These are phyloP conservation scores for Nymphaea colorata DNA, from an alignment of 164 flowering plant genomes.

Conservation along the genomic window DNA sequence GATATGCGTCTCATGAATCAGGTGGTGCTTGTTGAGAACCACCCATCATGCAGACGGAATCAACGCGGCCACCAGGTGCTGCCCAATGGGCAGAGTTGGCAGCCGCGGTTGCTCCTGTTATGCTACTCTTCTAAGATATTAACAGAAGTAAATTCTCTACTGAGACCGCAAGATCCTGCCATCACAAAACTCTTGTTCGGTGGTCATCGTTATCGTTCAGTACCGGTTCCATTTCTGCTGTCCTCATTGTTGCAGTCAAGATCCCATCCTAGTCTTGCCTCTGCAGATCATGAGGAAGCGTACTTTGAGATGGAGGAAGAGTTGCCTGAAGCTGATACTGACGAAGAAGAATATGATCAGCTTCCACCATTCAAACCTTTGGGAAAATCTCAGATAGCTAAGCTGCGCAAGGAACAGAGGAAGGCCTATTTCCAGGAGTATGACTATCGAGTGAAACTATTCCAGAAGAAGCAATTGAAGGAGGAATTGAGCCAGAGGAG, in stretches of 20 bases:
- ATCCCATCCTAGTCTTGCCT: conserved; percentile 65
- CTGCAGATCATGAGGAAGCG: conserved; percentile 54
- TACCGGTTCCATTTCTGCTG: conserved; percentile 85
- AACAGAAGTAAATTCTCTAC: conserved; percentile 57
- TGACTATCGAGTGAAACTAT: conserved; percentile 84
- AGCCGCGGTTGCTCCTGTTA: conserved; percentile 60
- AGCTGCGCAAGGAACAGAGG: conserved; percentile 76
- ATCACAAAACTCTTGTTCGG: conserved; percentile 74
- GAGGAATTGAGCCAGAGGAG: conserved; percentile 71
- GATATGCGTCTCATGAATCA: conserved; percentile 87
- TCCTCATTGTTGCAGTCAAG: conserved; percentile 82
- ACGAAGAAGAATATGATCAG: conserved; percentile 85
- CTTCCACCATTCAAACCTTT: conserved; percentile 95
- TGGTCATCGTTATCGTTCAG: conserved; percentile 75
- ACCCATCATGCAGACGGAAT: conserved; percentile 78
- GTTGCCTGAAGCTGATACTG: conserved; percentile 62
- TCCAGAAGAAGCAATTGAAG: conserved; percentile 88
- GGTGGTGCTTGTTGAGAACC: conserved; percentile 84
- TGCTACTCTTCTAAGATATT: conserved; percentile 81
- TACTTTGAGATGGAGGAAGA: conserved; percentile 77
- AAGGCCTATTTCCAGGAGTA: conserved; percentile 91
- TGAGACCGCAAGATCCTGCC: conserved; percentile 69
- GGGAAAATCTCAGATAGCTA: conserved; percentile 60
- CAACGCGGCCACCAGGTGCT: conserved; percentile 79
- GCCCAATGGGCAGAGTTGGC: conserved; percentile 88